phyloP scores from a whole-genome alignment of 192 early-diverging fungal species.

The Radiomyces spectabilis region DNA sequence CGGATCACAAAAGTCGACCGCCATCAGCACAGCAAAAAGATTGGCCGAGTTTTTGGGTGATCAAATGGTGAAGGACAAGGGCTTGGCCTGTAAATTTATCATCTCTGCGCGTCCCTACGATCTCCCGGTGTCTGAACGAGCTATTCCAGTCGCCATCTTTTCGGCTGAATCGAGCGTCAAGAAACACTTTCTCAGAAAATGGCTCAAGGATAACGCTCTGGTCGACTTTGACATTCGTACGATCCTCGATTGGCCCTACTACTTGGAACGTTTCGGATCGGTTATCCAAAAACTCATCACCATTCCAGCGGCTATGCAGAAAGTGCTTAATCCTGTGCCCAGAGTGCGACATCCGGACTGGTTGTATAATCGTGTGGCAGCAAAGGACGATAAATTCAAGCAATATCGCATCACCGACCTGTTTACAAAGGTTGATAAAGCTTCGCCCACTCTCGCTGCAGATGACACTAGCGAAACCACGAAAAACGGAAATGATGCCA shows the following conservation, averaged over 20 bases:
- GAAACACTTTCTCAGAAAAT: constrained; percentile 82
- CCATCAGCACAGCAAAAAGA: constrained; percentile 90
- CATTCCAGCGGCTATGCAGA: constrained; percentile 97
- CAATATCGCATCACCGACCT: constrained; percentile 84
- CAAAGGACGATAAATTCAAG: constrained; percentile 71
- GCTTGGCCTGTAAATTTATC: constrained; percentile 91
- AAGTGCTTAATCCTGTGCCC: constrained; percentile 87
- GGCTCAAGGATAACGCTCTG: constrained; percentile 79
- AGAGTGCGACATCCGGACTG: constrained; percentile 92
- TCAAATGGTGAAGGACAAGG: constrained; percentile 97
- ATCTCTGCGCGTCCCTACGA: constrained; percentile 80
- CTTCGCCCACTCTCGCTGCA: constrained; percentile 7
- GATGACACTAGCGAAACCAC: constrained; percentile 12
- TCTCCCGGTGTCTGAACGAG: constrained; percentile 85
- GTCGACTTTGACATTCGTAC: constrained; percentile 79
- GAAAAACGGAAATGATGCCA: too few species aligned
- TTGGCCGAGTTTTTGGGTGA: constrained; percentile 96
- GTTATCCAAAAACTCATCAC: constrained; percentile 97
- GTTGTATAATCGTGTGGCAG: constrained; percentile 75
- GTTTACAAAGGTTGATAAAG: constrained; percentile 50
- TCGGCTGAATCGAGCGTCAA: constrained; percentile 68
- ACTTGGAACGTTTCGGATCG: constrained; percentile 88
- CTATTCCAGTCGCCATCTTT: constrained; percentile 94
- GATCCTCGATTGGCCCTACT: constrained; percentile 96
- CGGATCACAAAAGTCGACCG: constrained; percentile 87